phyloP scores from a whole-genome alignment of 305 asterid species.

The Ilex paraguariensis region DNA sequence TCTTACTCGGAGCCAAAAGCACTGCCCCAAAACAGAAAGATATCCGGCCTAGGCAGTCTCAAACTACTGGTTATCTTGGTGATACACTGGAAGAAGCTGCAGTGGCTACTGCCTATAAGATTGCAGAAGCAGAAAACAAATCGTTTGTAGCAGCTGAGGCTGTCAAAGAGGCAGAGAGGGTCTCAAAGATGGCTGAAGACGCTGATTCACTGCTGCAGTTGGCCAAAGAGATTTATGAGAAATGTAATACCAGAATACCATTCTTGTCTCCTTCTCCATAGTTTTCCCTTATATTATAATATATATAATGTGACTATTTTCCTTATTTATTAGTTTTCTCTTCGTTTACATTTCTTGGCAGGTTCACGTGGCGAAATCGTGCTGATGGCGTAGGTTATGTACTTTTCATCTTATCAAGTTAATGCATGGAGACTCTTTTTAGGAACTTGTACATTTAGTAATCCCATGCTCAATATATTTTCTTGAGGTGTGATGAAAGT shows the following conservation, averaged over 20 bases:
- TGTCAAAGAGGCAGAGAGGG: conserved; percentile 65
- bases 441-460: not conserved
- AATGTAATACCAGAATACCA: conserved; percentile 23
- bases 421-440: not conserved
- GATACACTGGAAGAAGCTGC: conserved; percentile 57
- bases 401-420: not conserved
- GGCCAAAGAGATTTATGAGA: conserved; percentile 44
- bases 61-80: conserved; percentile 28
- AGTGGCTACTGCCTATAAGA: conserved; percentile 41
- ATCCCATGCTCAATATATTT: not conserved
- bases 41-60: conserved; percentile 35
- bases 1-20: conserved; percentile 14
- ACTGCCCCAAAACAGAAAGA: conserved; percentile 29
- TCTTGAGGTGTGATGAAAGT: too few relatives aligned
- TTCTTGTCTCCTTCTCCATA: not conserved
- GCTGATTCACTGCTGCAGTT: conserved; percentile 47
- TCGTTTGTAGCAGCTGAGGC: conserved; percentile 71
- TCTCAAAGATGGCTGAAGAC: conserved; percentile 59
- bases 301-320: not conserved
- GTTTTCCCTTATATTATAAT: too few relatives aligned
- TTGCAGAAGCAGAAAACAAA: conserved; percentile 78
- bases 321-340: conserved; percentile 1
- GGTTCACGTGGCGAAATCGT: conserved; percentile 47
- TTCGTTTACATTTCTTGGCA: conserved; percentile 16
- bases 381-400: conserved; percentile 28